These are phyloP conservation scores for Rhododendron williamsianum DNA, from an alignment of 148 eudicot genomes.

Conservation along the genomic window DNA sequence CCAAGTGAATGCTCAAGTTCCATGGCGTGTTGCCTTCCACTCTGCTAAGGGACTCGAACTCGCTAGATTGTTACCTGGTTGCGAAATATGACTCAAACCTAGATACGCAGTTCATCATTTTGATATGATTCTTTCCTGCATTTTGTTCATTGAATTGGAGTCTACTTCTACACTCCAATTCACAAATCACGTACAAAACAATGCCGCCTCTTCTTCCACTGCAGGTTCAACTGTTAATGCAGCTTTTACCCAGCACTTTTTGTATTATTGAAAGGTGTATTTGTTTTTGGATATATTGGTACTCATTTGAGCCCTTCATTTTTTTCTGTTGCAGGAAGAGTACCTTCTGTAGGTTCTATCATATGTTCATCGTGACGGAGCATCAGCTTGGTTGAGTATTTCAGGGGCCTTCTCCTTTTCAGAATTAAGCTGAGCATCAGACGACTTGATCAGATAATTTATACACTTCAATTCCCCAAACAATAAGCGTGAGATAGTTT, in stretches of 20 bases:
- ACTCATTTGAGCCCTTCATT: background rate
- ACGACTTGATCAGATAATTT: background rate
- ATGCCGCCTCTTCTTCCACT: too few relatives aligned
- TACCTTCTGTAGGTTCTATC: background rate
- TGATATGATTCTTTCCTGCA: too few relatives aligned
- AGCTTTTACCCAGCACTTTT: background rate
- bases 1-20: conserved; percentile 41
- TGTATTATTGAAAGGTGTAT: background rate
- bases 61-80: conserved; percentile 33
- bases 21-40: conserved; percentile 40
- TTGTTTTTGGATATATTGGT: background rate
- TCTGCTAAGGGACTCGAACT: conserved; percentile 39
- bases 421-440: background rate
- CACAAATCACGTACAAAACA: too few relatives aligned
- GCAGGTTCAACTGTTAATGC: background rate
- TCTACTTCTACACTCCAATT: too few relatives aligned
- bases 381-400: background rate
- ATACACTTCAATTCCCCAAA: background rate
- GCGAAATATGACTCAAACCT: conserved; percentile 51
- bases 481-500: background rate
- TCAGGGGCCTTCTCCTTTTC: background rate
- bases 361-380: background rate
- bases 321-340: background rate
- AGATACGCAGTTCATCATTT: conserved; percentile 4
- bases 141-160: too few relatives aligned